Percentiles rank a stretch among this genome's conserved stretches.
These are phyloP conservation scores for Globisporangium megalacanthum DNA, from an alignment of 352 stramenopile species.

Conservation along the genomic window DNA sequence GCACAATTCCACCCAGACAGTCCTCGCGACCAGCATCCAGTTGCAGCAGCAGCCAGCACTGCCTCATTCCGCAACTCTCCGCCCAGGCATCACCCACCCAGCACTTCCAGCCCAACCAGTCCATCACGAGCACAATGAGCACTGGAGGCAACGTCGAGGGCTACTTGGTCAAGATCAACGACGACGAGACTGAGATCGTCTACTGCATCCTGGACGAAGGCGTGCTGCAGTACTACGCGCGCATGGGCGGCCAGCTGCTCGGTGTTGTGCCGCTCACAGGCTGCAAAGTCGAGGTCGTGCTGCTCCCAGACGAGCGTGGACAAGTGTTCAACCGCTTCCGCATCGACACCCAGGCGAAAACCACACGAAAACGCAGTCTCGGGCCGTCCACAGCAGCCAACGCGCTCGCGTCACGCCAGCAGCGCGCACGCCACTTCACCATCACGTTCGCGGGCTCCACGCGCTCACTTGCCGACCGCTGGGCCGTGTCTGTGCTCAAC, in stretches of 20 bases:
- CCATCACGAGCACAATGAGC: slow-evolving; percentile 16
- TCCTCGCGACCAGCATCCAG: neutral
- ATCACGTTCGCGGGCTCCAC: slow-evolving; percentile 51
- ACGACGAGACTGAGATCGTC: slow-evolving; percentile 46
- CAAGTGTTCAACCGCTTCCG: slow-evolving; percentile 57
- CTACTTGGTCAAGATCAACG: slow-evolving; percentile 74
- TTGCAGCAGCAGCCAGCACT: neutral
- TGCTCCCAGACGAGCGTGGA: slow-evolving; percentile 45
- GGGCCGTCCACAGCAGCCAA: slow-evolving; percentile 11
- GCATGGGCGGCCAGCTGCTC: slow-evolving; percentile 56
- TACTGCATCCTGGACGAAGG: slow-evolving; percentile 86
- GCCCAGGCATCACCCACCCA: neutral
- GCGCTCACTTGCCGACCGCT: slow-evolving; percentile 52
- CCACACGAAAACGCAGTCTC: slow-evolving; percentile 22
- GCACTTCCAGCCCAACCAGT: neutral
- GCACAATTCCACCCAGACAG: neutral
- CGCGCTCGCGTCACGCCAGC: slow-evolving; percentile 14
- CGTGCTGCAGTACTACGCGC: slow-evolving; percentile 74
- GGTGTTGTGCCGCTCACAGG: slow-evolving; percentile 64
- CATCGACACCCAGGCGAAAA: slow-evolving; percentile 37
- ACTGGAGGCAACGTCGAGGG: slow-evolving; percentile 73
- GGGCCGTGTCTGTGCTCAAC: slow-evolving; percentile 75
- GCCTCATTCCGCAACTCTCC: neutral
- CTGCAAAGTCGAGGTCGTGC: slow-evolving; percentile 67
- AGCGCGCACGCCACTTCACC: slow-evolving; percentile 16